Evolutionary conservation across 768 basidiomycete species (phyloP), one percentile per base, ranked within the genome.

Genomic region (Lentinula aciculospora): DNA sequence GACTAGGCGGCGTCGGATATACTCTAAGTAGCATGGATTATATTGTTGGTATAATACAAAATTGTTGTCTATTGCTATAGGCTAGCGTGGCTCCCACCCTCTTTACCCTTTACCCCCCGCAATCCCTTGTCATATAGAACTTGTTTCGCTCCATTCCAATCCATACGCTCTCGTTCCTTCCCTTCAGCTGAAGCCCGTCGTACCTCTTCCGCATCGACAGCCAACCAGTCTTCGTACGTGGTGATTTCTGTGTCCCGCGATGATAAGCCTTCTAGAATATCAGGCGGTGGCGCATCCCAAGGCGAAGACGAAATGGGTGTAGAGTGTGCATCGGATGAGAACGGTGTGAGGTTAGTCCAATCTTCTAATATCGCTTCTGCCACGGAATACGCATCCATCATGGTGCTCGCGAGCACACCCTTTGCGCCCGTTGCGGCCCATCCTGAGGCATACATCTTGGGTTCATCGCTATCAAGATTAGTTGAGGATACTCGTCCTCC

Each of bases 361-460:
- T 95, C 94, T 1, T 74, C 71, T 1, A 93, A 60, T 53, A 98
- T 81, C 0, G 79, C 74, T 37, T 89, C 84, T 2, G 91, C 88
- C 2, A 92, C 84, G 2, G 80, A 78, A 66, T 94, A 93, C 21
- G 95, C 91, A 67, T 97, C 81, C 70, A 92, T 84, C 94, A 99
- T 94, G 32, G 97, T 97, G 3, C 86, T 79, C 1, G 93, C 94
- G 45, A 98, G 77, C 12, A 98, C 94, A 9, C 95, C 95, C 53
- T 83, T 86, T 0, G 97, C 94, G 34, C 96, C 96, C 3, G 82
- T 85, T 2, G 92, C 88, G 2, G 92, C 88, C 97, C 97, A 99
- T 9, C 96, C 96, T 1, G 91, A 87, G 1, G 92, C 88, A 67
- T 97, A 99, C n/a, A 95, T 76, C 17, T 53, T 53, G 37, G 51